Evolutionary conservation across 495 filamentous ascomycete species (phyloP).

Genomic region (Penicillium taxi): DNA sequence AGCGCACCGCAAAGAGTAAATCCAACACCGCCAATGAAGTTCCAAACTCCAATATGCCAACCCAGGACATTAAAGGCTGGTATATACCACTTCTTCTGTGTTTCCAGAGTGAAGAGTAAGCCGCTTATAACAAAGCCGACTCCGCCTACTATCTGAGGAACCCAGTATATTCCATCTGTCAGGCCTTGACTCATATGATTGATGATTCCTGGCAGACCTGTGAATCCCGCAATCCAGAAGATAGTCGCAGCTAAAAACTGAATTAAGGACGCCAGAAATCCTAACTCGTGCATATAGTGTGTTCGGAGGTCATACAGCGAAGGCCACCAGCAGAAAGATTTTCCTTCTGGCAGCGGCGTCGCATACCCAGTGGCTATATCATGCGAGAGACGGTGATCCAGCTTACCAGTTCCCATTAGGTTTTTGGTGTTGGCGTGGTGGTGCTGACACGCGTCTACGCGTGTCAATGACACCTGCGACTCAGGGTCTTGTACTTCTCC

Average conservation of each 20-base stretch:
- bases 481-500: constrained; percentile 11
- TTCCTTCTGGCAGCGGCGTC: constrained; percentile 12
- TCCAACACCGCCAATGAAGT: constrained; percentile 53
- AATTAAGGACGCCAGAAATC: constrained; percentile 55
- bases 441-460: constrained; percentile 35
- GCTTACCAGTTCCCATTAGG: constrained; percentile 33
- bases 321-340: constrained; percentile 55
- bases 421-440: constrained; percentile 46
- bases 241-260: constrained; percentile 58
- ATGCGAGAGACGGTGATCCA: neutral
- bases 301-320: constrained; percentile 46
- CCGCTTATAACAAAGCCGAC: constrained; percentile 52
- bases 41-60: constrained; percentile 54
- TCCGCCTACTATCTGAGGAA: constrained; percentile 61
- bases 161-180: constrained; percentile 56
- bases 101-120: constrained; percentile 60
- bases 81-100: constrained; percentile 57
- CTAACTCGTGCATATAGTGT: constrained; percentile 61
- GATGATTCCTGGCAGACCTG: constrained; percentile 52
- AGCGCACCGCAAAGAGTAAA: constrained; percentile 63
- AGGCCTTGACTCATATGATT: constrained; percentile 36
- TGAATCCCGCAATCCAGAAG: constrained; percentile 59
- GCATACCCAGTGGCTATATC: constrained; percentile 5
- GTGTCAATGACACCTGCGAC: no score
- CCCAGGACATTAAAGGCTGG: constrained; percentile 53